Conservation (phyloP, 2,329 filamentous ascomycete genomes). For the Pezicula carpinea region DNA sequence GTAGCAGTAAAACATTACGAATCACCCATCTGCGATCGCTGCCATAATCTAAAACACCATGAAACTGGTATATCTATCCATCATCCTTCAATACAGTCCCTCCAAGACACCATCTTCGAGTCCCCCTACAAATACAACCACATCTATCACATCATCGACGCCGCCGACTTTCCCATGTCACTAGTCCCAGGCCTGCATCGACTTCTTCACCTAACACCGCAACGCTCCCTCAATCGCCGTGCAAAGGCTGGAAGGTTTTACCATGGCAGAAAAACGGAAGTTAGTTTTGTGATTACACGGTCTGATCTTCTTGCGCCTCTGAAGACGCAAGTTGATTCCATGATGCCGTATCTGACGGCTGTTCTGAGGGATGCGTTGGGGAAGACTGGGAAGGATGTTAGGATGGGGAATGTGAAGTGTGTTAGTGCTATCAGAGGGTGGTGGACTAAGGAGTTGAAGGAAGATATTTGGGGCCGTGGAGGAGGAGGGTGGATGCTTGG, state of each 20-base stretch:
- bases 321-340: conserved; percentile 74
- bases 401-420: conserved; percentile 81
- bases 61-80: conserved; percentile 65
- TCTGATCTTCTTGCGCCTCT: conserved; percentile 80
- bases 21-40: conserved; percentile 75
- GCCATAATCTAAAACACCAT: conserved; percentile 77
- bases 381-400: conserved; percentile 58
- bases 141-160: conserved; percentile 92
- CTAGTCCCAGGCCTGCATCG: conserved; percentile 72
- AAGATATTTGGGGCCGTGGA: conserved; percentile 78
- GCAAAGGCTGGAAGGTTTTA: conserved; percentile 63
- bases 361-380: conserved; percentile 76
- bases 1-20: conserved; percentile 12
- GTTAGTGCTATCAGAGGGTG: conserved; percentile 83
- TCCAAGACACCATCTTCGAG: conserved; percentile 79
- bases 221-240: conserved; percentile 77
- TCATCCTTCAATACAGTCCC: conserved; percentile 75
- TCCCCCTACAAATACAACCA: conserved; percentile 89
- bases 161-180: conserved; percentile 95
- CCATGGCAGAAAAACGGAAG: conserved; percentile 64
- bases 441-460: conserved; percentile 86
- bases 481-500: conserved; percentile 94
- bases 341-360: conserved; percentile 81
- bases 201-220: conserved; percentile 64
- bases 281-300: conserved; percentile 88